These are phyloP conservation scores for Neurospora hispaniola DNA, from an alignment of 495 filamentous ascomycete genomes.

Conservation along the genomic window DNA sequence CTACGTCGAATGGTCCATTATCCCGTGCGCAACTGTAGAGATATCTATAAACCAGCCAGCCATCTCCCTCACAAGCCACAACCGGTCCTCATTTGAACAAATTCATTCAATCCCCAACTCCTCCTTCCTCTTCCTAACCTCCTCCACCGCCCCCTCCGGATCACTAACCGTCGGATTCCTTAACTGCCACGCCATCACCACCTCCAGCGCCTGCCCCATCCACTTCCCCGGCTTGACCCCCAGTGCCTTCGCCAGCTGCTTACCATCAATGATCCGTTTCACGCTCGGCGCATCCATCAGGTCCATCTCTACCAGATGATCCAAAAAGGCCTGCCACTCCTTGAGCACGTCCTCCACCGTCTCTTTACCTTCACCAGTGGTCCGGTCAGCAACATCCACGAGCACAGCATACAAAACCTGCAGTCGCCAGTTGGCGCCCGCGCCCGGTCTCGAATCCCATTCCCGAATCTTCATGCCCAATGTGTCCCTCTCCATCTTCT, in stretches of 20 bases:
- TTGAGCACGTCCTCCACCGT: slow-evolving; percentile 26
- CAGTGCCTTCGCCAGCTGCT: slow-evolving; percentile 49
- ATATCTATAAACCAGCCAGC: background rate
- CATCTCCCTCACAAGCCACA: background rate
- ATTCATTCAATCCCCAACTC: slow-evolving; percentile 42
- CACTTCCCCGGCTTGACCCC: slow-evolving; percentile 59
- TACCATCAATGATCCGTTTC: slow-evolving; percentile 56
- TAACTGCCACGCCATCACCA: slow-evolving; percentile 77
- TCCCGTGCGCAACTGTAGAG: background rate
- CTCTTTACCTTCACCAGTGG: slow-evolving; percentile 13
- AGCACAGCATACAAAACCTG: slow-evolving; percentile 63
- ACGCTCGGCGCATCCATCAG: slow-evolving; percentile 40
- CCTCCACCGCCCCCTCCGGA: slow-evolving; percentile 52
- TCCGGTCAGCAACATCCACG: slow-evolving; percentile 45
- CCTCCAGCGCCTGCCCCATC: slow-evolving; percentile 62
- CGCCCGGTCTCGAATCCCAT: slow-evolving; percentile 49
- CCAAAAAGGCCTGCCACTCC: slow-evolving; percentile 45
- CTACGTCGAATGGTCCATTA: background rate
- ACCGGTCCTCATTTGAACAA: background rate
- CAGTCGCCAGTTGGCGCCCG: slow-evolving; percentile 50
- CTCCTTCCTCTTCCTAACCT: slow-evolving; percentile 41
- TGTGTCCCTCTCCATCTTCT: slow-evolving; percentile 28
- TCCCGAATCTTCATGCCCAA: slow-evolving; percentile 69
- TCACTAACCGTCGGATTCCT: slow-evolving; percentile 57
- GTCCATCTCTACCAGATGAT: slow-evolving; percentile 41